Evolutionary conservation across 2,329 filamentous ascomycete genomes (phyloP), one percentile per base, ranked within the genome.

Genomic region (Fusarium algeriense): DNA sequence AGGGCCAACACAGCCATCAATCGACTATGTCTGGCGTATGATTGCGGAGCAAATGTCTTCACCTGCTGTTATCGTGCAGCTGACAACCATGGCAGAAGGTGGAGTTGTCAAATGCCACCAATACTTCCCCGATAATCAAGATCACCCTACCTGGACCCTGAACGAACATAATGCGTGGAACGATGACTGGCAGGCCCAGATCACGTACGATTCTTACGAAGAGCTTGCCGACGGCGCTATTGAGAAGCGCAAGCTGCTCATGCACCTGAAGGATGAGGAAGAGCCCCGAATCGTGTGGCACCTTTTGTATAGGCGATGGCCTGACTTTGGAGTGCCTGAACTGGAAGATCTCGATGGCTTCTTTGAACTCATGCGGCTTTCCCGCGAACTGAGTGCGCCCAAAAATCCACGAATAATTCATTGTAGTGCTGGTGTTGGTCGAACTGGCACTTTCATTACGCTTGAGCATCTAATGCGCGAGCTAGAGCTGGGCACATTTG

Each of bases 1-100:
- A 82, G 96, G 96, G 1, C 96, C 96, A 9, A 97, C 95, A 77
- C 81, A 86, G 65, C 88, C 89, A 30, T 93, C 92, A 19, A 86
- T 92, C 60, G 89, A 91, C 73, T 94, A 97, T 78, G 93, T 97
- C 72, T 99, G 95, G 93, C 93, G 96, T 78, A 99, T 99, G 96
- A 86, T 98, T 38, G 93, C 93, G 79, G 91, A 97, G 76, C 93
- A 97, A 80, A 81, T 87, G 55, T 78, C 83, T 30, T 90, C 91
- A 48, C 89, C 92, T 5, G 94, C 90, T 2, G 93, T 98, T 61
- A 91, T 98, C 57, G 91, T 98, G 62, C 98, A 98, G 93, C 88
- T 99, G 69, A 99, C 95, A 5, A 93, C 94, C 78, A 95, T 94
- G 30, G 87, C 93, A 77, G 95, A 98, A 81, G 86, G 88, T 35